Evolutionary conservation across 345 rosid species (phyloP).

Genomic region (Litchi chinensis): DNA sequence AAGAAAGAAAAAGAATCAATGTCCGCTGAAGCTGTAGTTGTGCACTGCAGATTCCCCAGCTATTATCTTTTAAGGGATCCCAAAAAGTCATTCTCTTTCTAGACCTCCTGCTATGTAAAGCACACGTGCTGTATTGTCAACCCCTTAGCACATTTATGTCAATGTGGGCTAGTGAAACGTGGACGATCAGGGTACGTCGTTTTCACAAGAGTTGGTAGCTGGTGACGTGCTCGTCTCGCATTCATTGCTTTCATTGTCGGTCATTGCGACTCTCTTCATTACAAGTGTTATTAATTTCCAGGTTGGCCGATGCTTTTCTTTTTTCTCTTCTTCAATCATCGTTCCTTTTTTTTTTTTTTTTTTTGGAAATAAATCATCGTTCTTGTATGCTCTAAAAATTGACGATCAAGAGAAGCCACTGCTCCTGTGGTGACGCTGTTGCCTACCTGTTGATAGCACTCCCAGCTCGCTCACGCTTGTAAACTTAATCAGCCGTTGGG

Average conservation of each 20-base stretch:
- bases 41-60: background rate
- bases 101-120: background rate
- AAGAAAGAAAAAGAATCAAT: background rate
- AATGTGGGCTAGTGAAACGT: slow-evolving; percentile 10
- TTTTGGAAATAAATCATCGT: background rate
- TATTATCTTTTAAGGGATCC: background rate
- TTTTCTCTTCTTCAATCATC: background rate
- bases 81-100: background rate
- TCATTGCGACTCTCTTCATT: background rate
- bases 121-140: slow-evolving; percentile 20
- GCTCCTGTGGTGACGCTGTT: background rate
- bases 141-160: background rate
- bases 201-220: background rate
- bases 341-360: background rate
- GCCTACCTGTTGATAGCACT: background rate
- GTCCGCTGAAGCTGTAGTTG: background rate
- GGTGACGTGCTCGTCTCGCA: slow-evolving; percentile 12
- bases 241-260: slow-evolving; percentile 4
- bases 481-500: too few species aligned
- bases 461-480: too few species aligned
- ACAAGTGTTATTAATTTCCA: slow-evolving; percentile 5
- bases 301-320: slow-evolving; percentile 6
- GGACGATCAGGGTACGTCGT: slow-evolving; percentile 7
- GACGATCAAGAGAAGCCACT: background rate
- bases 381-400: background rate